Base-by-base conservation (phyloP, 306 rosid species). In the Vicia villosa region DNA sequence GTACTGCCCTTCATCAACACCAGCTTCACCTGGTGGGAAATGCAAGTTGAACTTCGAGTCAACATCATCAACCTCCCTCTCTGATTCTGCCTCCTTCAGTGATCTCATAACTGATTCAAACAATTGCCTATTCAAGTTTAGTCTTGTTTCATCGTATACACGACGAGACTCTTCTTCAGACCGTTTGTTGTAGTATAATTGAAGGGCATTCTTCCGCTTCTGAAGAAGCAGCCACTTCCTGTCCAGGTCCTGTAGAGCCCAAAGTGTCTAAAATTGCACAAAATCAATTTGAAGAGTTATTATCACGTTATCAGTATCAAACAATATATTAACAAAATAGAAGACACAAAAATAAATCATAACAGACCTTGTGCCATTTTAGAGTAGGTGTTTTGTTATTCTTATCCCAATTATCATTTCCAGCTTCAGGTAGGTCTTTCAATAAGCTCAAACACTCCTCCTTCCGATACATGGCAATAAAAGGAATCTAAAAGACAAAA, bases 11-110 rank as follows among this genome's bases (percentile, higher is more conserved):
- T 91, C 99, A 80, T 94, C 99, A 67, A 80, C 92, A 78, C 92
- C 91, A 73, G 75, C 87, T 83, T 94, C 99, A 62, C 99, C 97
- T 3, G 96, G 79, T 17, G 99, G 99, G 69, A 94, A 94, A 86
- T 94, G 99, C 81, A 94, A 74, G 85, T 94, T 94, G 78, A 94
- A 94, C 81, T 91, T 94, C 24, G 92, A 87, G 86, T 94, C 99
- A 77, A 94, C 99, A 72, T 94, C 99, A 62, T 94, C 99, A 79
- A 94, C 90, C 86, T 94, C 99, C 68, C 97, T 84, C 79, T 94
- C 99, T 16, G 99, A 84, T 76, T 87, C 97, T 57, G 99, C 99
- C 69, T 90, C 96, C 86, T 89, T 87, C 62, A 94, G 80, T 2
- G 92, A 86, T 81, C 85, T 89, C 88, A 88, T 94, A 68, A 89